Evolutionary conservation across 2,329 filamentous ascomycete species (phyloP).

Genomic region (Uncinocarpus reesii): DNA sequence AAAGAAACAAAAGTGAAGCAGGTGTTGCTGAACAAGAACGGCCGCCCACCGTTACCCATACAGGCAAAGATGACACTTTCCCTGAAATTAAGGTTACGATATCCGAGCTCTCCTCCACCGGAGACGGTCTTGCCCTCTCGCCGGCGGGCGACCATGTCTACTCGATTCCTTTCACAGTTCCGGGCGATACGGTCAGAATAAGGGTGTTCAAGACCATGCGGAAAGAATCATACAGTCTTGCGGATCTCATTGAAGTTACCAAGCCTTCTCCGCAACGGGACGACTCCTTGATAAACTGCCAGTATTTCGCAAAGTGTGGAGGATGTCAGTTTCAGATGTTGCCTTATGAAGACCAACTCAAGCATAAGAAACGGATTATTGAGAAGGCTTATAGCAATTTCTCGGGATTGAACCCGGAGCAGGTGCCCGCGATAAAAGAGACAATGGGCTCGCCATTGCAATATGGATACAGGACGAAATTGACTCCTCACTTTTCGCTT

Average conservation of each 20-base stretch:
- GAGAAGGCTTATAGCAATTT: slow-evolving; percentile 90
- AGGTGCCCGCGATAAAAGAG: slow-evolving; percentile 65
- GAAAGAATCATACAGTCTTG: slow-evolving; percentile 57
- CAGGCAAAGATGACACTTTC: slow-evolving; percentile 51
- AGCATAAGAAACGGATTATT: slow-evolving; percentile 73
- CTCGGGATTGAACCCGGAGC: slow-evolving; percentile 64
- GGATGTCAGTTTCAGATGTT: slow-evolving; percentile 99
- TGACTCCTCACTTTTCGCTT: slow-evolving; percentile 90
- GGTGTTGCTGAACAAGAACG: slow-evolving; percentile 21
- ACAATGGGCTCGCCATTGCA: slow-evolving; percentile 85
- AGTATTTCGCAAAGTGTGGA: slow-evolving; percentile 77
- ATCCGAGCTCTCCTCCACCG: slow-evolving; percentile 73
- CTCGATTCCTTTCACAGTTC: slow-evolving; percentile 77
- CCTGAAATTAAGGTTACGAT: slow-evolving; percentile 76
- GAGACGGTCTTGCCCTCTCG: slow-evolving; percentile 75
- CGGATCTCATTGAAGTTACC: slow-evolving; percentile 71
- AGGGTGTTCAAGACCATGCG: slow-evolving; percentile 66
- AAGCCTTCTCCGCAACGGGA: slow-evolving; percentile 66
- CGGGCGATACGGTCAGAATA: slow-evolving; percentile 69
- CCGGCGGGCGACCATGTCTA: slow-evolving; percentile 60
- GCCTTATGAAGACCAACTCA: slow-evolving; percentile 73
- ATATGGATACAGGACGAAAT: slow-evolving; percentile 90
- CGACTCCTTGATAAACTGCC: slow-evolving; percentile 64
- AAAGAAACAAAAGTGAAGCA: slow-evolving; percentile 22
- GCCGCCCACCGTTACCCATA: slow-evolving; percentile 19